Evolutionary conservation across 805 yeast species (phyloP).

Genomic region (Suhomyces vadensis): DNA sequence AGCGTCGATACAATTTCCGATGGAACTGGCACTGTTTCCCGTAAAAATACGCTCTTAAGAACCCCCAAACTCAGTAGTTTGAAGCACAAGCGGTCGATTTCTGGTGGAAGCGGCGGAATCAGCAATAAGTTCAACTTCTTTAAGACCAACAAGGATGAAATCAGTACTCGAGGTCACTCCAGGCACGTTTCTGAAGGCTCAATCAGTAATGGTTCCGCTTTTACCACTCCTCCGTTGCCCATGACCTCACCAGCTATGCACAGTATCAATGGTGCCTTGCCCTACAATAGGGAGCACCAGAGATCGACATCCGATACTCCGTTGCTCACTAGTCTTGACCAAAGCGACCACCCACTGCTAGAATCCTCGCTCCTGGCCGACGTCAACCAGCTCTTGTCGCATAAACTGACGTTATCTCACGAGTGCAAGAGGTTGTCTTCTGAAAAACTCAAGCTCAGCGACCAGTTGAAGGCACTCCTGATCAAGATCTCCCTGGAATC

Average conservation of each 20-base stretch:
- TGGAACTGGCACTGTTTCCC: constrained; percentile 14
- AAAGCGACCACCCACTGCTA: constrained; percentile 27
- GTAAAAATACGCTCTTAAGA: constrained; percentile 30
- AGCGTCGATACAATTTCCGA: constrained; percentile 1
- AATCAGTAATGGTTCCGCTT: constrained; percentile 29
- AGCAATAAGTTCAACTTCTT: constrained; percentile 35
- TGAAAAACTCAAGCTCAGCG: constrained; percentile 34
- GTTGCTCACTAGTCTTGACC: constrained; percentile 22
- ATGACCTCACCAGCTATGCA: constrained; percentile 20
- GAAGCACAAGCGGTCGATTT: constrained; percentile 42
- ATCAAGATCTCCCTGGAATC: constrained; percentile 43
- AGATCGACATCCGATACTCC: constrained; percentile 49
- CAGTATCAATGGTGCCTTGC: background rate
- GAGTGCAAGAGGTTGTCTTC: constrained; percentile 27
- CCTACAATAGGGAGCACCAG: constrained; percentile 27
- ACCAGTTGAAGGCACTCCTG: constrained; percentile 40
- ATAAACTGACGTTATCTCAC: constrained; percentile 22
- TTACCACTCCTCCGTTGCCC: constrained; percentile 49
- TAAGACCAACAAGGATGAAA: constrained; percentile 25
- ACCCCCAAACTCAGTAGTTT: constrained; percentile 34
- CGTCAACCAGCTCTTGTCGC: constrained; percentile 34
- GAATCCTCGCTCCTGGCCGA: constrained; percentile 43
- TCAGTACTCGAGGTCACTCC: constrained; percentile 30
- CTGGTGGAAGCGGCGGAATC: constrained; percentile 34
- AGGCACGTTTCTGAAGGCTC: constrained; percentile 44